Evolutionary conservation across 495 filamentous ascomycete genomes (phyloP).

Genomic region (Xylaria grammica): DNA sequence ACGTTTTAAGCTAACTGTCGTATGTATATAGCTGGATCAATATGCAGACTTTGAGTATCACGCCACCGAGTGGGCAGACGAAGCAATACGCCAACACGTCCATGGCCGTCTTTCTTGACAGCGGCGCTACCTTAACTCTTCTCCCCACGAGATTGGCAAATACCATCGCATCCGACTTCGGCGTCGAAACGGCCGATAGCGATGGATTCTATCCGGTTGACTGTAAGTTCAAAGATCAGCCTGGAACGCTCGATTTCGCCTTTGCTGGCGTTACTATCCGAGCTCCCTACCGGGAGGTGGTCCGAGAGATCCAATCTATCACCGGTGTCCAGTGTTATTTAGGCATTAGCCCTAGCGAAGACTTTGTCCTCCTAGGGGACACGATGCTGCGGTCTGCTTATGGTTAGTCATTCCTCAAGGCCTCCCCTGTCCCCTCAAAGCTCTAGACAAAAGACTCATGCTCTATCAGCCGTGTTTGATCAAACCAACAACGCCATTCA

Average conservation of each 20-base stretch:
- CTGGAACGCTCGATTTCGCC: constrained; percentile 72
- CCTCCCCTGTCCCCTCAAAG: background rate
- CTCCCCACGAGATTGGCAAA: constrained; percentile 70
- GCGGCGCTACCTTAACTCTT: constrained; percentile 86
- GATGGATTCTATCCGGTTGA: constrained; percentile 70
- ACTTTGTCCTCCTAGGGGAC: constrained; percentile 77
- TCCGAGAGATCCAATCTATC: constrained; percentile 55
- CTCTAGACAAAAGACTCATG: background rate
- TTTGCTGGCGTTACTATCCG: constrained; percentile 72
- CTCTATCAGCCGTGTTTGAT: constrained; percentile 50
- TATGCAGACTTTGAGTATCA: constrained; percentile 63
- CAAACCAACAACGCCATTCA: constrained; percentile 50
- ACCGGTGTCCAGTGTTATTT: constrained; percentile 66
- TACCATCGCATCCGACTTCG: constrained; percentile 68
- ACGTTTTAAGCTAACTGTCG: background rate
- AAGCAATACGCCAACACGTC: constrained; percentile 53
- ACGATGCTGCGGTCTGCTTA: constrained; percentile 93
- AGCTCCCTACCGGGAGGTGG: constrained; percentile 63
- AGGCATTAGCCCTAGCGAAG: constrained; percentile 73
- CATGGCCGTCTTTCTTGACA: constrained; percentile 80
- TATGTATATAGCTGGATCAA: constrained; percentile 53
- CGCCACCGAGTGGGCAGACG: constrained; percentile 49
- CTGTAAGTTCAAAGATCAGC: constrained; percentile 68
- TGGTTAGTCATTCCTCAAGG: constrained; percentile 43
- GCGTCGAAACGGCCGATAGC: constrained; percentile 54